Evolutionary conservation across 2,329 filamentous ascomycete species (phyloP), one percentile per base, ranked within the genome.

Genomic region (Exophiala aquamarina): DNA sequence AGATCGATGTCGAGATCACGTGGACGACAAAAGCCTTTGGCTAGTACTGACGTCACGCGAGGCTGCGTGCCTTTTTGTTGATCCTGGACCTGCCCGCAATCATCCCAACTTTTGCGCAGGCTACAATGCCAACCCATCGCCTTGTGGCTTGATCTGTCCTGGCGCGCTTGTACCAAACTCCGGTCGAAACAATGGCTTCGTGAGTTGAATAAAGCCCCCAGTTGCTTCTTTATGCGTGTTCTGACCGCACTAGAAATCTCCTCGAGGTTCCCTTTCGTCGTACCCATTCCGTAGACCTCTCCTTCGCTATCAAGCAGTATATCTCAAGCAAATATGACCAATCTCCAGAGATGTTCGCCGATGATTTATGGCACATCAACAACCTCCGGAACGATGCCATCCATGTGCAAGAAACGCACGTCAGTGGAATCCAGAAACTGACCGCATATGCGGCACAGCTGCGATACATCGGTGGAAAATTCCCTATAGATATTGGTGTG

Each of bases 261-360:
- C 79, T 95, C 46, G 82, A 84, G 65, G 77, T 95, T 54, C 91
- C 92, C 7, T 97, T 97, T 70, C 89, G 92, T 60, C 87, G 85
- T 64, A 92, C 90, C 41, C 83, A 87, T 55, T 78, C 85, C 47
- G 76, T 95, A 32, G 86, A 86, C 49, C 79, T 97, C 52, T 86
- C 88, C 45, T 77, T 82, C 52, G 87, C 90, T 40, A 90, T 98
- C 66, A 89, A 88, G 56, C 85, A 93, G 66, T 97, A 98, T 73
- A 97, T 98, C 63, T 95, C 90, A 52, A 86, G 83, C 68, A 96
- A 97, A 77, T 97, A 97, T 84, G 92, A 97, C 69, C 93, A 98
- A 67, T 92, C 95, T 65, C 92, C 93, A 26, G 90, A 96, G 68
- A 95, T 95, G 86, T 98, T 98, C 70, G 82, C 83, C 54, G 80